Evolutionary conservation across 129 eudicot species (phyloP).

Genomic region (Silybum marianum): DNA sequence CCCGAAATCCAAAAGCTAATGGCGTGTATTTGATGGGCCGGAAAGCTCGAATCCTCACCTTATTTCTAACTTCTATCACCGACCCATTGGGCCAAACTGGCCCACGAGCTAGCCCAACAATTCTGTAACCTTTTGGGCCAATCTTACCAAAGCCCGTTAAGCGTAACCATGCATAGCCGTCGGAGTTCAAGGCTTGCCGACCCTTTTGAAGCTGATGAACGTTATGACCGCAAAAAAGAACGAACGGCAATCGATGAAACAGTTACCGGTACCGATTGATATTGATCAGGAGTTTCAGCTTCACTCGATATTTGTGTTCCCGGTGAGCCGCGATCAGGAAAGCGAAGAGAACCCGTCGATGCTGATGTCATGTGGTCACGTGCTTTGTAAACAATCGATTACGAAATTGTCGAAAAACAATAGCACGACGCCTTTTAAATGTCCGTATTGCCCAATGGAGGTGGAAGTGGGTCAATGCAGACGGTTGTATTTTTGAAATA

Average conservation of each 20-base stretch:
- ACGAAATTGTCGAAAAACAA: slow-evolving; percentile 80
- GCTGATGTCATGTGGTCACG: slow-evolving; percentile 92
- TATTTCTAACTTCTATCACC: slow-evolving; percentile 67
- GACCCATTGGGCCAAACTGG: slow-evolving; percentile 64
- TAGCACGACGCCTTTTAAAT: slow-evolving; percentile 85
- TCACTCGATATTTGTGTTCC: slow-evolving; percentile 87
- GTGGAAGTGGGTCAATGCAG: slow-evolving; percentile 75
- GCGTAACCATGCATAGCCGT: slow-evolving; percentile 78
- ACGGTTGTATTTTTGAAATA: slow-evolving; percentile 56
- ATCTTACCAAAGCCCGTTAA: slow-evolving; percentile 64
- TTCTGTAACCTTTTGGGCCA: slow-evolving; percentile 77
- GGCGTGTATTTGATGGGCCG: slow-evolving; percentile 77
- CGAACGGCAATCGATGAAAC: slow-evolving; percentile 88
- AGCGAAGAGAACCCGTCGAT: slow-evolving; percentile 90
- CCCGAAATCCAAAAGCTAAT: slow-evolving; percentile 76
- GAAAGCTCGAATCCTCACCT: slow-evolving; percentile 73
- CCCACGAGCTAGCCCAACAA: slow-evolving; percentile 56
- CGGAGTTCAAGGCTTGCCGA: slow-evolving; percentile 81
- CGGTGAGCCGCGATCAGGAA: slow-evolving; percentile 89
- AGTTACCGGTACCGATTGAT: slow-evolving; percentile 84
- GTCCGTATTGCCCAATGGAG: slow-evolving; percentile 90
- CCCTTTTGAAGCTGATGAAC: slow-evolving; percentile 80
- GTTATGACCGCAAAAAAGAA: slow-evolving; percentile 80
- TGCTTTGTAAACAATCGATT: slow-evolving; percentile 78
- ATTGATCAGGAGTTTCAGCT: slow-evolving; percentile 71